These are phyloP conservation scores for Pulveroboletus sp. DNA, from an alignment of 1,284 basidiomycete species.

Conservation along the genomic window DNA sequence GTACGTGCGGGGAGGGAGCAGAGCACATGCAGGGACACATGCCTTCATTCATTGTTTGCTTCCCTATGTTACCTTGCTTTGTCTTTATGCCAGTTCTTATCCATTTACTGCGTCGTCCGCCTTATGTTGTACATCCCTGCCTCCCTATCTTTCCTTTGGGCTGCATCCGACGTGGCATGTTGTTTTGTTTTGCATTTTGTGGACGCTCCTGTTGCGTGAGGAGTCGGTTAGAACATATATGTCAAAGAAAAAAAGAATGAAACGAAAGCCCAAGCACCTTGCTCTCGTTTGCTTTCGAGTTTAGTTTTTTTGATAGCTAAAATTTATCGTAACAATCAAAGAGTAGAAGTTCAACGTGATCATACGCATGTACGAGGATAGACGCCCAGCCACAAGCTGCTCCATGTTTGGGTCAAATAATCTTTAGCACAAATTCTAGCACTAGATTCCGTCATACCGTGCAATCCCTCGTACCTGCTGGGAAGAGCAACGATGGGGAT, in stretches of 20 bases:
- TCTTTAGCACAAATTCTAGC: too few species aligned
- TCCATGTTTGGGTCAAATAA: neutral
- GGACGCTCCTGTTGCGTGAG: conserved; percentile 29
- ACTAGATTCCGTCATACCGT: too few species aligned
- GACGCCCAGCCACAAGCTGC: neutral
- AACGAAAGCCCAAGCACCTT: neutral
- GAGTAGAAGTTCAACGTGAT: too few species aligned
- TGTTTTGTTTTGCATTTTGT: conserved; percentile 14
- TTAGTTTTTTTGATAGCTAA: neutral
- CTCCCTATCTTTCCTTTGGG: conserved; percentile 17
- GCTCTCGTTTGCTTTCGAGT: neutral
- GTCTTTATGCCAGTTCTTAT: conserved; percentile 4
- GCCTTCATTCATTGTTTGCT: conserved; percentile 12
- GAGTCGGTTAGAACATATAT: conserved; percentile 28
- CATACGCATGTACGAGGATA: too few species aligned
- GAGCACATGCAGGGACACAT: conserved; percentile 16
- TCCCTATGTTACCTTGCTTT: conserved; percentile 18
- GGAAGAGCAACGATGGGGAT: neutral
- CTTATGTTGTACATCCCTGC: conserved; percentile 22
- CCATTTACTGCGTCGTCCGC: conserved; percentile 4
- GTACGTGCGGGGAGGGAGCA: neutral
- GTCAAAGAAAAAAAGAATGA: conserved; percentile 12
- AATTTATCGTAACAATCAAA: too few species aligned
- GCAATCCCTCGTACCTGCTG: too few species aligned
- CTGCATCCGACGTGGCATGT: conserved; percentile 16